Evolutionary conservation across 2,329 filamentous ascomycete genomes (phyloP), one percentile per base, ranked within the genome.

Genomic region (Penicillium sp.): DNA sequence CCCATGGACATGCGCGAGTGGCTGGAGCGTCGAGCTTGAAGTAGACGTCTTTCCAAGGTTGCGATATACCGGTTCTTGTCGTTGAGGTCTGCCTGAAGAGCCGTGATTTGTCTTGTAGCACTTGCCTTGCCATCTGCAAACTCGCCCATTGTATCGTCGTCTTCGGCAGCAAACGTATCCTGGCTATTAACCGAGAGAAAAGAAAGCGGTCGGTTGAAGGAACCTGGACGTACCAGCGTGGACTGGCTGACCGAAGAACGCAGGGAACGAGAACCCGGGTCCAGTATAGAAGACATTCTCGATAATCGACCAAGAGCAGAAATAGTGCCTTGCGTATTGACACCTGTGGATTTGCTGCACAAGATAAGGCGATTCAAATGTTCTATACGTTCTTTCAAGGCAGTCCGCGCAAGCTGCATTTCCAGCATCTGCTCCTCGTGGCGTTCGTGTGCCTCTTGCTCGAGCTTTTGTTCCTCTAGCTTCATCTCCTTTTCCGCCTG

Each of bases 341-440:
- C 95, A 5, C 95, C 95, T 6, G 92, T 91, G 5, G 94, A 98
- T 75, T 97, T 97, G 17, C 94, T 98, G 75, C 92, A 96, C 63
- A 99, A 81, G 66, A 99, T 98, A 54, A 99, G 83, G 52, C 94
- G 89, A 78, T 98, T 99, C 51, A 99, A 84, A 77, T 99, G 95
- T 75, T 97, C 93, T 70, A 99, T 99, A 31, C 95, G 90, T 81
- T 99, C 95, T 76, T 98, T 99, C 58, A 99, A 81, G 0, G 95
- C 95, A 0, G 95, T 99, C 47, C 95, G 88, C 35, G 95, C 95
- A 51, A 99, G 85, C 75, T 99, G 95, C 91, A 99, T 98, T 78
- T 99, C 95, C 58, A 99, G 84, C 86, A 99, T 94, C 77, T 99
- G 95, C 80, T 98, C 95, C 74, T 97, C 93, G 69, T 97, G 95